Base-by-base conservation (phyloP, 2,329 filamentous ascomycete genomes). In the Sphaerulina musiva region DNA sequence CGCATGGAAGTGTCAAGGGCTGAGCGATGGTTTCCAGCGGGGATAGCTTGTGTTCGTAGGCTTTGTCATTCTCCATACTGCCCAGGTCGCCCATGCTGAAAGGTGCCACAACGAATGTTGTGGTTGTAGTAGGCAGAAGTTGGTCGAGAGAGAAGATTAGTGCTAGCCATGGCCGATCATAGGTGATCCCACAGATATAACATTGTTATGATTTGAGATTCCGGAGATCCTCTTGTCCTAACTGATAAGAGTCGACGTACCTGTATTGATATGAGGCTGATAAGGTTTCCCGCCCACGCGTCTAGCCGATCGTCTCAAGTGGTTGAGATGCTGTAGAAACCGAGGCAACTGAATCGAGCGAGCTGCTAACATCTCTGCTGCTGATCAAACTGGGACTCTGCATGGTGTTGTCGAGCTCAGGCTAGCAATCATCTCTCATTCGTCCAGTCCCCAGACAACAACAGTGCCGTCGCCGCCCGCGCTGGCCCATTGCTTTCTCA, bases 391-490 rank as follows among this genome's bases (percentile, higher is more conserved):
- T 29, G 26, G 40, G 11, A 43, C 10, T 38, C 34, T 38, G 34
- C 12, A 38, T 38, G 12, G 8, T 38, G 4, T 26, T 31, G 29
- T 10, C 12, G 17, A 4, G 5, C 26, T 29, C 26, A 29, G 5
- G 26, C 6, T 29, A 20, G 17, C 10, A 5, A 29, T 12, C 3
- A 29, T 20, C 2, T 14, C 23, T 62, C 53, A 62, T 31, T 62
- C 58, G 9, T 55, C 50, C 26, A 51, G 46, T 11, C 64, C 65
- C 69, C 69, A 70, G 9, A 71, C 59, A 6, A 67, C 64, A n/a
- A 71, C 68, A 48, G 51, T 64, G 14, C 76, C 76, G 64, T 78
- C 74, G 7, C 74, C 76, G 34, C 75, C 76, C 38, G 72, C 76
- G 65, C 75, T 78, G 17, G 71, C 73, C 73, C 74, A 77, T 56